Evolutionary conservation across 768 basidiomycete species (phyloP).

Genomic region (Boletales sp.): DNA sequence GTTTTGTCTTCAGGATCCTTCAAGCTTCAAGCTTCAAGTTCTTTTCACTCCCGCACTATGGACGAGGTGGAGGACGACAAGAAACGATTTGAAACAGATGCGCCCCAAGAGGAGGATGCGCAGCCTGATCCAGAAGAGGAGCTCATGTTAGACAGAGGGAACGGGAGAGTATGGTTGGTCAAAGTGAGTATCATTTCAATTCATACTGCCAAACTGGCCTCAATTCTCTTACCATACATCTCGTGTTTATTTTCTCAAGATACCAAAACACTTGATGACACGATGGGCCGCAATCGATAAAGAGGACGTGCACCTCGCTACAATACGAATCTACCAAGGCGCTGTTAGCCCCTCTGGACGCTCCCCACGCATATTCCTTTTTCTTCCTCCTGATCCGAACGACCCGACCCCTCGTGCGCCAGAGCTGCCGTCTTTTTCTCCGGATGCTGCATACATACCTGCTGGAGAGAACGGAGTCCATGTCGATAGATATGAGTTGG

Average conservation of each 20-base stretch:
- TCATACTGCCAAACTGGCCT: background rate
- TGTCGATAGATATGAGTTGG: slow-evolving; percentile 76
- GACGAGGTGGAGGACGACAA: slow-evolving; percentile 59
- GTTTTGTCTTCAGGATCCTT: background rate
- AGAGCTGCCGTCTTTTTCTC: slow-evolving; percentile 23
- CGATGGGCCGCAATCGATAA: slow-evolving; percentile 75
- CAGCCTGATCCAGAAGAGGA: slow-evolving; percentile 81
- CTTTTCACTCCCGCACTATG: slow-evolving; percentile 18
- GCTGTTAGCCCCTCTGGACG: slow-evolving; percentile 40
- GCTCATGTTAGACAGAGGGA: slow-evolving; percentile 72
- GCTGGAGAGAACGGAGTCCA: slow-evolving; percentile 27
- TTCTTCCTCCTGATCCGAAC: slow-evolving; percentile 54
- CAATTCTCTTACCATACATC: slow-evolving; percentile 4
- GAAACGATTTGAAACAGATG: slow-evolving; percentile 64
- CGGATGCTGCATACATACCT: slow-evolving; percentile 30
- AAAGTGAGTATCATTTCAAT: slow-evolving; percentile 52
- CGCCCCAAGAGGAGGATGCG: slow-evolving; percentile 50
- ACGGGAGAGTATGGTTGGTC: slow-evolving; percentile 79
- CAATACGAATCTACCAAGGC: slow-evolving; percentile 72
- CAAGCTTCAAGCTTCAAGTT: background rate
- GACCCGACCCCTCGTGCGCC: slow-evolving; percentile 35
- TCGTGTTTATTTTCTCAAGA: slow-evolving; percentile 40
- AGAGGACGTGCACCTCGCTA: slow-evolving; percentile 79
- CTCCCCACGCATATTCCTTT: slow-evolving; percentile 61
- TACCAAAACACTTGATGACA: slow-evolving; percentile 84